These are phyloP conservation scores for Globisporangium yorkense DNA, from an alignment of 352 stramenopile genomes.

Conservation along the genomic window DNA sequence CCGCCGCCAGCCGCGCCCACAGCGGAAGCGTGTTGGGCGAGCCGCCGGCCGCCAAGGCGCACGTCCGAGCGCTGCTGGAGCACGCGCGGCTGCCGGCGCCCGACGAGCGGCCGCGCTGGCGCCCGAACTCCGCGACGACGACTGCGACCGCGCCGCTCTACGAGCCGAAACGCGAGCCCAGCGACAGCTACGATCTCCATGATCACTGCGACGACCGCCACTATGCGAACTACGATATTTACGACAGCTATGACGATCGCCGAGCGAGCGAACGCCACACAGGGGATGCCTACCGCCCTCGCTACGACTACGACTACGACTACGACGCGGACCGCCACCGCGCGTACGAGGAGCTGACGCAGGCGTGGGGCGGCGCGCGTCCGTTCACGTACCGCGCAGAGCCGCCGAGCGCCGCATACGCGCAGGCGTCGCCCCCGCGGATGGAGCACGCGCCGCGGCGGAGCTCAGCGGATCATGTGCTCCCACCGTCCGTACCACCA, in stretches of 20 bases:
- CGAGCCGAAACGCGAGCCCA: not conserved
- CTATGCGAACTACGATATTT: not conserved
- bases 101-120: constrained; percentile 4
- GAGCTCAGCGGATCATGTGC: not conserved
- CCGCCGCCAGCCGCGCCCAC: not conserved
- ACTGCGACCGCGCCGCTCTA: not conserved
- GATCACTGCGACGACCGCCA: not conserved
- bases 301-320: not conserved
- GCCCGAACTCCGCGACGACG: too few species aligned
- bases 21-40: constrained; percentile 8
- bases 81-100: constrained; percentile 16
- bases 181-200: not conserved
- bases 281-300: not conserved
- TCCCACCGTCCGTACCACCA: not conserved
- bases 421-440: not conserved
- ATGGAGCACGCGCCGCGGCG: not conserved
- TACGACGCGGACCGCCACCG: not conserved
- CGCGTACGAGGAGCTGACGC: not conserved
- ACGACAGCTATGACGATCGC: not conserved
- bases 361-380: not conserved
- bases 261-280: not conserved
- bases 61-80: constrained; percentile 37
- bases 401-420: not conserved
- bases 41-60: constrained; percentile 12
- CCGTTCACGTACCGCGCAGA: not conserved